Base-by-base conservation (phyloP, 306 rosid species). In the Cucurbita argyrosperma region DNA sequence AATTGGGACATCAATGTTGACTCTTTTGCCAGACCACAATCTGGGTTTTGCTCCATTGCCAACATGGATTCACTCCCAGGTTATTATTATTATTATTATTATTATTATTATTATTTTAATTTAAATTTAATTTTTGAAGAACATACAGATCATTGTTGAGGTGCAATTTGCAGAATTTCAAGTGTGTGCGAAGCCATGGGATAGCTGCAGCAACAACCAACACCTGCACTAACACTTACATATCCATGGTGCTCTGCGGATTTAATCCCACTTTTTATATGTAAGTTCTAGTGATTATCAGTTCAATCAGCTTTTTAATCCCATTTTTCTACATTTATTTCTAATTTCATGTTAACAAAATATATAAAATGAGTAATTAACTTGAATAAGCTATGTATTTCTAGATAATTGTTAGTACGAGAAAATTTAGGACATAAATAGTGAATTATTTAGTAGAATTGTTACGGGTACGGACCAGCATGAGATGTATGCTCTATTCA, bases 1-100 rank as follows among this genome's bases (percentile, higher is more conserved):
- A 86, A 87, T 83, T 92, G 92, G 98, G 93, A 87, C 65, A 76
- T 77, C 66, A 84, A 78, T 42, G 58, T 79, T 30, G 74, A 70
- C 42, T 49, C 74, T 37, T 50, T 70, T 43, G 64, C 80, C 51
- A 72, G 61, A 57, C 30, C 76, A 42, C 72, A 79, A 63, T 76
- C 85, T 55, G 80, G 77, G 42, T 51, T 74, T 70, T 79, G 73
- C 79, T 62, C 81, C 60, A 49, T 67, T 39, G 62, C 78, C 79
- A 69, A 74, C 69, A 79, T 55, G 76, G 77, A 72, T 72, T 50
- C 71, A 43, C 79, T 80, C 59, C 69, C 67, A 47, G 82, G 87
- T 81, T 78, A 3, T 5, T 53, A 0, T 21, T 4, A 0, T 42
- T 12, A 19, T 1, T 8, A 10, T 46, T 78, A 3, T 5, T 81